Evolutionary conservation across 306 rosid genomes (phyloP).

Genomic region (Trichosanthes truncata): DNA sequence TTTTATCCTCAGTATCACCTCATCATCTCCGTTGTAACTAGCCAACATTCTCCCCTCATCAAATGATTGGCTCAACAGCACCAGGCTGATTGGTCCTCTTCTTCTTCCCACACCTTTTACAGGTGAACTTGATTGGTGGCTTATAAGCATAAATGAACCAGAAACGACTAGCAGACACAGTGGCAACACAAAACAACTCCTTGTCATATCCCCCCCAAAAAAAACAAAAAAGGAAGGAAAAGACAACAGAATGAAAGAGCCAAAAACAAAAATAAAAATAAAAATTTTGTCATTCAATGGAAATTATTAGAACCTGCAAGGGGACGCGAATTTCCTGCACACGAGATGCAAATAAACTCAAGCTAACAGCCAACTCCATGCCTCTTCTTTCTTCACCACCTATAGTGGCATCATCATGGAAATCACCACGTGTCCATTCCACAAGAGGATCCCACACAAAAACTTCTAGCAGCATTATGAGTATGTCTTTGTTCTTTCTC

Average conservation of each 20-base stretch:
- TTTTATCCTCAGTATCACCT: background rate
- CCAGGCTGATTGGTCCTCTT: background rate
- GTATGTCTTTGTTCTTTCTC: constrained; percentile 82
- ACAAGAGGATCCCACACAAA: constrained; percentile 96
- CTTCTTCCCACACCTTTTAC: background rate
- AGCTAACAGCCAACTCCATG: constrained; percentile 98
- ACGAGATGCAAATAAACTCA: constrained; percentile 92
- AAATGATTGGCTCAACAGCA: background rate
- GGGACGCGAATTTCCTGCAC: constrained; percentile 98
- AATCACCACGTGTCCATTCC: constrained; percentile 97
- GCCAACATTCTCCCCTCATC: background rate
- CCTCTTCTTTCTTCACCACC: constrained; percentile 99
- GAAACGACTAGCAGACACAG: background rate
- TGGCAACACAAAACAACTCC: background rate
- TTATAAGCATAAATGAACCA: background rate
- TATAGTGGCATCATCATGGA: constrained; percentile 92
- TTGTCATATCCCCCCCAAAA: background rate
- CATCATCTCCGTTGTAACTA: background rate
- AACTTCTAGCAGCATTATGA: constrained; percentile 82
- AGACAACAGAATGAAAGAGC: background rate
- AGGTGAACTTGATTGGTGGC: background rate
- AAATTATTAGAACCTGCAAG: constrained; percentile 54
- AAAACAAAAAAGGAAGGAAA: background rate
- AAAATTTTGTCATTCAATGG: background rate
- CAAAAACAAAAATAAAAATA: background rate